Base-by-base conservation (phyloP, 129 eudicot species). In the Flaveria ramosissima region DNA sequence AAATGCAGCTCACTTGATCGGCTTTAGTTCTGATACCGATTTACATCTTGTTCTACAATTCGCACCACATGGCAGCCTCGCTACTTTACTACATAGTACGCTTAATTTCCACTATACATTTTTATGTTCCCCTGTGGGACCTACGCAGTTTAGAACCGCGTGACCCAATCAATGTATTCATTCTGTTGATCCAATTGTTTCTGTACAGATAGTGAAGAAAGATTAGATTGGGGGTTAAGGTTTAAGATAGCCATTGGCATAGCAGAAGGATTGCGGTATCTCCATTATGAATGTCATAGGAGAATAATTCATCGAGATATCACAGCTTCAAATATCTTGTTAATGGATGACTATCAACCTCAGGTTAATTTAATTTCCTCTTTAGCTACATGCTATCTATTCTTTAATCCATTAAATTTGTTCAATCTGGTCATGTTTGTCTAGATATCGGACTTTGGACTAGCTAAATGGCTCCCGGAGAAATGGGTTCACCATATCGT, bases 381-480 rank as follows among this genome's bases (percentile, higher is more conserved):
- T 73, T 73, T 43, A 43, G 2, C 63, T 46, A 27, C 45, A 20
- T 43, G 13, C 1, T 45, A 45, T 45, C 48, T 9, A 24, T 21
- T 0, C 43, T 7, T 12, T 16, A 47, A 2, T 20, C 10, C 72
- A 17, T 9, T 56, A 39, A 21, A 48, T 27, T n/a, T 24, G 3
- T 56, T 36, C 20, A 71, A 15, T 32, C 11, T 75, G 19, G 27
- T 76, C 24, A 70, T 69, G 32, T 2, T 32, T 80, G 23, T 82
- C 56, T 87, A 95, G 99, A 95, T 95, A 79, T 95, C 99, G 20
- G 99, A 95, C 77, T 95, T 91, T 36, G 99, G 99, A 55, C 79
- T 95, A 19, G 97, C 99, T 14, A 95, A 95, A 82, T 95, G 99
- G 99, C 96, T 95, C 24, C 99, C 99, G 0, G 97, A 91, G 12